phyloP scores from a whole-genome alignment of 805 yeast species.

The Kuraishia borneana region DNA sequence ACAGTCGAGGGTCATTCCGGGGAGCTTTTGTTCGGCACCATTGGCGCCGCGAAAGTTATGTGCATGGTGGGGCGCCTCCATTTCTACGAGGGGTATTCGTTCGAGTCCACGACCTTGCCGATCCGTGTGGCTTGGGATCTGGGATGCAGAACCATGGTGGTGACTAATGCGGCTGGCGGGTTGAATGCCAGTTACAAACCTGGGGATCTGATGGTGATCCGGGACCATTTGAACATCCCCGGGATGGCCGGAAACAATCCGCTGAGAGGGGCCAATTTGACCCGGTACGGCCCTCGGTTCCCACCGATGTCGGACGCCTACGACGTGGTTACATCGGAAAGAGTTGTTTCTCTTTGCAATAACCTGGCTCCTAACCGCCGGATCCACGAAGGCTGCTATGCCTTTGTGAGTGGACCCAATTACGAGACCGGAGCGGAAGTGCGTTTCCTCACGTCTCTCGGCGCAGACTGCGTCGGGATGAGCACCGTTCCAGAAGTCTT shows the following conservation, averaged over 20 bases:
- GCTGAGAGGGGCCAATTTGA: slow-evolving; percentile 77
- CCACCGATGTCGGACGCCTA: slow-evolving; percentile 86
- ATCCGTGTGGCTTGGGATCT: slow-evolving; percentile 60
- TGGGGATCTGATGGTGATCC: slow-evolving; percentile 86
- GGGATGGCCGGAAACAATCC: slow-evolving; percentile 88
- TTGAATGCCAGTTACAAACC: slow-evolving; percentile 52
- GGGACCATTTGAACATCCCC: slow-evolving; percentile 84
- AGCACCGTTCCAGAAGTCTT: slow-evolving; percentile 95
- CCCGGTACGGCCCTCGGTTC: slow-evolving; percentile 75
- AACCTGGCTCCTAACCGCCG: slow-evolving; percentile 33
- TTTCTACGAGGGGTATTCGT: slow-evolving; percentile 84
- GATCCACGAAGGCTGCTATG: slow-evolving; percentile 81
- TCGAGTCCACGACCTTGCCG: slow-evolving; percentile 77
- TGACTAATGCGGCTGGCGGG: slow-evolving; percentile 98
- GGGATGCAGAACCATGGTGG: slow-evolving; percentile 54
- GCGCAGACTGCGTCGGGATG: slow-evolving; percentile 97
- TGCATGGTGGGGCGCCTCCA: slow-evolving; percentile 94
- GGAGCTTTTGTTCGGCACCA: slow-evolving; percentile 62
- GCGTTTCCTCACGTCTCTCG: slow-evolving; percentile 55
- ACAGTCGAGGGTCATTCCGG: slow-evolving; percentile 93
- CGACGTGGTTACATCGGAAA: slow-evolving; percentile 55
- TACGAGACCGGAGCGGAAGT: slow-evolving; percentile 90
- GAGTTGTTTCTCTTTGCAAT: background rate
- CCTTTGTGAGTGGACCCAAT: slow-evolving; percentile 86
- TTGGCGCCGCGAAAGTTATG: slow-evolving; percentile 71